These are phyloP conservation scores for Zygoascus sp. DNA, from an alignment of 1,139 yeast genomes.

Conservation along the genomic window DNA sequence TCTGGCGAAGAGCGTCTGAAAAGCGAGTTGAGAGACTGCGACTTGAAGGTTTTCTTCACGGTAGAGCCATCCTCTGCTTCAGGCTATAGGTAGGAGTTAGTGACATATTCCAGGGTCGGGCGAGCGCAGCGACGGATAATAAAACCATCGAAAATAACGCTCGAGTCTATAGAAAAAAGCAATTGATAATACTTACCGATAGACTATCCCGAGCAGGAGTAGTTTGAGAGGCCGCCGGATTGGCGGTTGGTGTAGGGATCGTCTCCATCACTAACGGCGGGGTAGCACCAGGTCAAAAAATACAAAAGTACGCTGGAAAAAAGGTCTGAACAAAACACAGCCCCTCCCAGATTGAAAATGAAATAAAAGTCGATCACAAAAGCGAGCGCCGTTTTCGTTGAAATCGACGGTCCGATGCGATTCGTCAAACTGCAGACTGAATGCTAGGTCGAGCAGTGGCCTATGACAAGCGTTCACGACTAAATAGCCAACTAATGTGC, in stretches of 20 bases:
- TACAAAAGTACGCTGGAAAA: too few relatives aligned
- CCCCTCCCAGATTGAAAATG: too few relatives aligned
- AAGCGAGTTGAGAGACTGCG: conserved; percentile 36
- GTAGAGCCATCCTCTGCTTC: conserved; percentile 4
- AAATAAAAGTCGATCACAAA: too few relatives aligned
- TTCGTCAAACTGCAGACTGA: too few relatives aligned
- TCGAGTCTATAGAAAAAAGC: background rate
- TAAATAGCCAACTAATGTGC: background rate
- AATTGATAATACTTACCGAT: conserved; percentile 2
- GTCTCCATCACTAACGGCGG: background rate
- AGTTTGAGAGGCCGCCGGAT: background rate
- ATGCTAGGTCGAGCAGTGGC: too few relatives aligned
- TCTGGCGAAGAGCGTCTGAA: conserved; percentile 27
- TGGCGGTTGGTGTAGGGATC: background rate
- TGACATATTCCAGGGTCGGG: background rate
- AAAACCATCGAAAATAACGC: too few relatives aligned
- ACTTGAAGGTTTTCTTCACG: conserved; percentile 35
- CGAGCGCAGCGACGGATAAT: too few relatives aligned
- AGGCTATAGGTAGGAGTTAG: background rate
- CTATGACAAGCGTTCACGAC: too few relatives aligned
- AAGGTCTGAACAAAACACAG: too few relatives aligned
- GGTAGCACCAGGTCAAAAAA: too few relatives aligned
- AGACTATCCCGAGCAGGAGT: background rate
- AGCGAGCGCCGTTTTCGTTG: too few relatives aligned
- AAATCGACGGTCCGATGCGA: too few relatives aligned